Percentiles rank a stretch among this genome's conserved stretches.
These are phyloP conservation scores for Lentithecium fluviatile DNA, from an alignment of 495 filamentous ascomycete species.

Conservation along the genomic window DNA sequence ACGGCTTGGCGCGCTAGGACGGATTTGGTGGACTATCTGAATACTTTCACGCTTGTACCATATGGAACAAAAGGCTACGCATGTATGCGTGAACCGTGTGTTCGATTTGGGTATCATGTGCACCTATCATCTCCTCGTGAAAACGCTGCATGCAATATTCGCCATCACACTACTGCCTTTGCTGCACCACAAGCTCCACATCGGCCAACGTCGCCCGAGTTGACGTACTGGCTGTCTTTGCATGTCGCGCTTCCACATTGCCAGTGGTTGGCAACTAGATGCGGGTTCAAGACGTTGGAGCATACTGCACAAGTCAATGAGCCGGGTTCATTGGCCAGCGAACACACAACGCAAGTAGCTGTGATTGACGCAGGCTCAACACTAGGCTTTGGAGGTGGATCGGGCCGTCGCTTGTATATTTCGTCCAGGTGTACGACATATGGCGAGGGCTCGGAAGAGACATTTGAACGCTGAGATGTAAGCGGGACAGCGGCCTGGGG, in stretches of 20 bases:
- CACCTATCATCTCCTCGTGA: background rate
- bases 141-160: background rate
- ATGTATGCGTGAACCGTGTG: too few relatives aligned
- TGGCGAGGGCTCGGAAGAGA: too few relatives aligned
- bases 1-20: constrained; percentile 1
- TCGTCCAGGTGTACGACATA: constrained; percentile 22
- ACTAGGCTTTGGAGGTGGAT: background rate
- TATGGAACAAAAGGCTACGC: too few relatives aligned
- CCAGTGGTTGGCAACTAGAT: constrained; percentile 56
- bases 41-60: too few relatives aligned
- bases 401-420: constrained; percentile 24
- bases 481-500: too few relatives aligned
- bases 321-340: constrained; percentile 53
- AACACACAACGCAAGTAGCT: constrained; percentile 58
- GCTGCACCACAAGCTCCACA: constrained; percentile 64
- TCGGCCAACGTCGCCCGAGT: constrained; percentile 61
- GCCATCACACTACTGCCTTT: constrained; percentile 13
- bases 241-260: constrained; percentile 57
- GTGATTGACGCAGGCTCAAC: background rate
- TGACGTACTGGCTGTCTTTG: constrained; percentile 56
- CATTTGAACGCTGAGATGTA: background rate
- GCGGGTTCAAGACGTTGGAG: constrained; percentile 60
- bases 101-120: constrained; percentile 9
- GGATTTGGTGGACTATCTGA: background rate
- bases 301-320: constrained; percentile 62